phyloP scores from a whole-genome alignment of 1,284 basidiomycete genomes.

The Vanrija sp. region DNA sequence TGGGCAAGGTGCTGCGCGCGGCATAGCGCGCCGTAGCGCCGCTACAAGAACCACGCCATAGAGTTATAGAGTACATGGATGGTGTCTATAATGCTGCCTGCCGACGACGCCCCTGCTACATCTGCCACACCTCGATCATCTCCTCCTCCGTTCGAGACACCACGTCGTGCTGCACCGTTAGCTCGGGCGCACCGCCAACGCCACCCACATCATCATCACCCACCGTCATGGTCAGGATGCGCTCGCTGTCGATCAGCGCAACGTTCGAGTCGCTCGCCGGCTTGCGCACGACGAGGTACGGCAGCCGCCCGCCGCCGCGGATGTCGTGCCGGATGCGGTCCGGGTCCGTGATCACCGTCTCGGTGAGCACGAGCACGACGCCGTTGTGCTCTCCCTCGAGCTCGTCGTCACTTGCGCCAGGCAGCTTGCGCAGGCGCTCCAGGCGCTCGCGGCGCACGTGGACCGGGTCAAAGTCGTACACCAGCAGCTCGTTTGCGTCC shows the following conservation, averaged over 20 bases:
- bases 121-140: neutral
- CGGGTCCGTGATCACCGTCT: slow-evolving; percentile 18
- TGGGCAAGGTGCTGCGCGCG: slow-evolving; percentile 23
- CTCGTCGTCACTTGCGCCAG: neutral
- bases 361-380: slow-evolving; percentile 24
- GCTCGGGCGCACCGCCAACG: neutral
- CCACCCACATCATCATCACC: neutral
- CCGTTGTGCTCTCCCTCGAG: slow-evolving; percentile 21
- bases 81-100: too few species aligned
- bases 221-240: slow-evolving; percentile 26
- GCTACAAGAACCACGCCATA: too few species aligned
- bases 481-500: slow-evolving; percentile 2
- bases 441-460: slow-evolving; percentile 31
- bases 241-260: slow-evolving; percentile 42
- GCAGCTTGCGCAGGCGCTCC: slow-evolving; percentile 10
- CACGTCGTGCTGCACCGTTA: too few species aligned
- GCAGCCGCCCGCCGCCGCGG: slow-evolving; percentile 32
- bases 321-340: slow-evolving; percentile 16
- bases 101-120: neutral
- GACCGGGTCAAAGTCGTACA: slow-evolving; percentile 47
- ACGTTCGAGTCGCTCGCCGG: slow-evolving; percentile 20
- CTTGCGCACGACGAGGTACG: slow-evolving; percentile 30
- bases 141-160: neutral
- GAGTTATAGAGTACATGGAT: neutral
- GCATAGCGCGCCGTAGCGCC: too few species aligned